Evolutionary conservation across 2,329 filamentous ascomycete genomes (phyloP), one percentile per base, ranked within the genome.

Genomic region (Periconia sp.): DNA sequence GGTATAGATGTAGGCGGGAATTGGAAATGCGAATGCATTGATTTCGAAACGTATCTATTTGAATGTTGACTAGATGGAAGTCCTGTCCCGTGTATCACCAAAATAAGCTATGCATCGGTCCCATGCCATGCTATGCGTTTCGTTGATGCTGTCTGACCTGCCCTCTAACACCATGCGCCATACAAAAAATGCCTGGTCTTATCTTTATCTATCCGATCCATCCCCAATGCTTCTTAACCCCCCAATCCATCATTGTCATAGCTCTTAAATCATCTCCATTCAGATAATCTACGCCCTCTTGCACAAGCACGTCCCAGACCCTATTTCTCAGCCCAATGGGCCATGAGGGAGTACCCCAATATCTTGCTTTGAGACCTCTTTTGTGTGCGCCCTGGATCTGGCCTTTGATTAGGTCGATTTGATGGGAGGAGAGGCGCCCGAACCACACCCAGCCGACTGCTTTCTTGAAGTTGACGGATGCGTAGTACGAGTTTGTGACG

Each of bases 401-500:
- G 4, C 69, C 68, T 21, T 79, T 69, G 44, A 84, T 70, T 10
- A 66, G 59, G 0, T 72, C 54, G 34, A 78, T 61, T 50, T 83
- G 80, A 4, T 52, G 42, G 1, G 62, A 41, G 0, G 71, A 76
- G 2, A 87, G 61, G 3, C 68, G 69, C 4, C 75, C 77, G 58
- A 63, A 74, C 72, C 65, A 76, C 32, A 74, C 68, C 36, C 62
- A 66, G 2, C 83, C 86, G 11, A 89, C 73, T 1, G 77, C 63
- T 3, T 65, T 58, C 13, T 65, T 68, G 58, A 88, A 85, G 12
- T 80, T 77, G 3, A 78, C 76, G 34, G 80, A 85, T 13, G 85
- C 83, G 64, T 88, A 89, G 68, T 83, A 85, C 3, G 83, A 86
- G 63, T 87, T 89, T 13, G 70, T 68, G 0, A 65, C 63, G 50